Conservation (phyloP, 805 yeast species). For the Phaffomyces opuntiae region DNA sequence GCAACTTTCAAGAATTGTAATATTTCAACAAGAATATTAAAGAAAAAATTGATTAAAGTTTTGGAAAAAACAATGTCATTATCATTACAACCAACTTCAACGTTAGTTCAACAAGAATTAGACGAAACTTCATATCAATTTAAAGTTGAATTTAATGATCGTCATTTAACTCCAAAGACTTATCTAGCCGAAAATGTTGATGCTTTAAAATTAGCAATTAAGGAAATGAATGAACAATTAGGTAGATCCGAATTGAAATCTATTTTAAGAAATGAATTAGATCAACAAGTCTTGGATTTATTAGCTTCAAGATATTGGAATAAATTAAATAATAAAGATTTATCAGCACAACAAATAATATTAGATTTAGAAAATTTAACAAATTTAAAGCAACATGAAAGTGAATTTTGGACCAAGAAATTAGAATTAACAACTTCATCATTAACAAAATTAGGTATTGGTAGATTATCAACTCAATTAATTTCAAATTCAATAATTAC, state of each 20-base stretch:
- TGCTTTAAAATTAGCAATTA: conserved; percentile 73
- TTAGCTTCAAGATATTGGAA: conserved; percentile 94
- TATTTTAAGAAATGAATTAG: conserved; percentile 74
- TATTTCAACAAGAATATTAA: conserved; percentile 69
- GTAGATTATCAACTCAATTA: conserved; percentile 77
- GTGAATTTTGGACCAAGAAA: conserved; percentile 75
- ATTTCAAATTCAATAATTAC: conserved; percentile 73
- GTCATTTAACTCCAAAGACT: conserved; percentile 88
- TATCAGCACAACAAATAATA: conserved; percentile 21
- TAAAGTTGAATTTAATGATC: conserved; percentile 94
- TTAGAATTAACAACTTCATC: conserved; percentile 78
- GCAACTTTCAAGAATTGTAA: conserved; percentile 54
- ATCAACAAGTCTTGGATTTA: conserved; percentile 81
- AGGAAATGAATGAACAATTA: conserved; percentile 77
- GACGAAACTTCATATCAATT: conserved; percentile 91
- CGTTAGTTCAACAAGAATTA: conserved; percentile 78
- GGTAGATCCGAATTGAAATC: conserved; percentile 78
- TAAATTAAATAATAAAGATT: conserved; percentile 28
- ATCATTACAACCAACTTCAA: conserved; percentile 81
- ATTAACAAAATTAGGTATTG: conserved; percentile 88
- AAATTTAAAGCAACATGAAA: conserved; percentile 53
- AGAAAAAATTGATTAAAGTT: conserved; percentile 76
- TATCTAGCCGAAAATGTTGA: conserved; percentile 91
- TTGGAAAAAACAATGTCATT: conserved; percentile 88
- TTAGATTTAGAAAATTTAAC: conserved; percentile 51